A percentile compares a stretch with the other conserved stretches of the same genome.
These are phyloP conservation scores for Tuber umbilicatum DNA, from an alignment of 495 filamentous ascomycete species.

Conservation along the genomic window DNA sequence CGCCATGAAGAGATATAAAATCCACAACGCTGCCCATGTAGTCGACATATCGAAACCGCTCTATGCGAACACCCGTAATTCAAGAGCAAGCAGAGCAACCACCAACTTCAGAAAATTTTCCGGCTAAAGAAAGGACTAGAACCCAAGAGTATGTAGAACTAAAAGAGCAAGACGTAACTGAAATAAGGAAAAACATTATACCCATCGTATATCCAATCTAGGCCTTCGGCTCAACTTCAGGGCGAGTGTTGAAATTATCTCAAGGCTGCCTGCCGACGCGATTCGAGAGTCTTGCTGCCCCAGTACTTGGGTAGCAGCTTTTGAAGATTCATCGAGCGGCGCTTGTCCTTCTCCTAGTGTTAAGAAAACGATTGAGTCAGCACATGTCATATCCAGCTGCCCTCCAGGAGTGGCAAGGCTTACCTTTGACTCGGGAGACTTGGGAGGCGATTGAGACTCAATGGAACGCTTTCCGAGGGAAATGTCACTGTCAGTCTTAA, in stretches of 20 bases:
- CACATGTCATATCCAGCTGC: not conserved
- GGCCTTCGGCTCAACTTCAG: not conserved
- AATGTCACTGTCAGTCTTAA: not conserved
- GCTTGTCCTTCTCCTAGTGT: constrained; percentile 1
- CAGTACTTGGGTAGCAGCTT: not conserved
- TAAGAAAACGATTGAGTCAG: not conserved
- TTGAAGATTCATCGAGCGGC: constrained; percentile 4
- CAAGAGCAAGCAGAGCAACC: not conserved
- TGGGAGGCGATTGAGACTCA: not conserved
- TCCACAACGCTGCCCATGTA: constrained; percentile 4
- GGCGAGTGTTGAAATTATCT: not conserved
- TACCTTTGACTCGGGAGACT: constrained; percentile 5
- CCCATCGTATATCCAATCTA: constrained; percentile 6
- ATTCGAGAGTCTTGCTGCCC: not conserved
- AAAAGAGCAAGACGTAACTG: not conserved
- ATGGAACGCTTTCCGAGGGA: constrained; percentile 2
- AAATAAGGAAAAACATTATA: constrained; percentile 5
- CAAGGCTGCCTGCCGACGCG: not conserved
- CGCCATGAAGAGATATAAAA: not conserved
- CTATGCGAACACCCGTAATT: not conserved
- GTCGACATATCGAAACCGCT: constrained; percentile 4
- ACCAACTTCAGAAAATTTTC: not conserved
- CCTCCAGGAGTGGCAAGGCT: not conserved
- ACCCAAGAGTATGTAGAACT: constrained; percentile 3
- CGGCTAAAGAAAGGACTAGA: not conserved